Conservation (phyloP, 1,284 basidiomycete species). For the Ganoderma multipileum region DNA sequence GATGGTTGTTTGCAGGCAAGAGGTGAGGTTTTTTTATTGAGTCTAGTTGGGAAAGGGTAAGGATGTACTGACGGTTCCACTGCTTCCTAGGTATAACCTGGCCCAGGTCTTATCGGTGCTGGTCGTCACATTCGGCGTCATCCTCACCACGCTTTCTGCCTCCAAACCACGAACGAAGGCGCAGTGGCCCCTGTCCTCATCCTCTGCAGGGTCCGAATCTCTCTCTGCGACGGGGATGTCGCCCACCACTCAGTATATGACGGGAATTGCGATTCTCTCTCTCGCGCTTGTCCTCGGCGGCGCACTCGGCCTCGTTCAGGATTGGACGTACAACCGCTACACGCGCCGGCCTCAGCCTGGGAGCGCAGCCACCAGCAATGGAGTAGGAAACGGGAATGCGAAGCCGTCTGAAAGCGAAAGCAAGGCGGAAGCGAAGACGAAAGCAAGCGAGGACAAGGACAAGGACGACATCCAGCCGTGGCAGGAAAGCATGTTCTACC, state of each 20-base stretch:
- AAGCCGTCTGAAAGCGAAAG: not conserved
- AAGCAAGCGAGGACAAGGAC: not conserved
- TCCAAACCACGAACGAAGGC: conserved; percentile 40
- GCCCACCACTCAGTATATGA: conserved; percentile 57
- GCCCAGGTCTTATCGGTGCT: conserved; percentile 78
- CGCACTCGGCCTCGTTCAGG: conserved; percentile 87
- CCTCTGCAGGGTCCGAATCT: not conserved
- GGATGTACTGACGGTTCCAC: too few relatives aligned
- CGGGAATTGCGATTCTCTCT: conserved; percentile 78
- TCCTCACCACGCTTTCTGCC: conserved; percentile 85
- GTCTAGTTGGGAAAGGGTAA: too few relatives aligned
- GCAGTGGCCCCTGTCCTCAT: not conserved
- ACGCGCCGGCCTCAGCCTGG: conserved; percentile 42
- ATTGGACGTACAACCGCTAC: conserved; percentile 78
- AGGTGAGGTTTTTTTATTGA: conserved; percentile 49
- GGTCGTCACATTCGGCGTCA: conserved; percentile 83
- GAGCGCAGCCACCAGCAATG: conserved; percentile 4
- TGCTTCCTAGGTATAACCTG: conserved; percentile 64
- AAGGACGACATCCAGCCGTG: conserved; percentile 53
- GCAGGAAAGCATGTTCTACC: conserved; percentile 93
- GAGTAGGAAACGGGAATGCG: not conserved
- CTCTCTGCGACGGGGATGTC: not conserved
- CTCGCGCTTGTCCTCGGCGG: conserved; percentile 84
- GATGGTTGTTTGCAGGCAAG: conserved; percentile 67
- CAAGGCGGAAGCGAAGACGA: not conserved